Conservation (phyloP, 169 alveolate genomes). For the Babesia bigemina region DNA sequence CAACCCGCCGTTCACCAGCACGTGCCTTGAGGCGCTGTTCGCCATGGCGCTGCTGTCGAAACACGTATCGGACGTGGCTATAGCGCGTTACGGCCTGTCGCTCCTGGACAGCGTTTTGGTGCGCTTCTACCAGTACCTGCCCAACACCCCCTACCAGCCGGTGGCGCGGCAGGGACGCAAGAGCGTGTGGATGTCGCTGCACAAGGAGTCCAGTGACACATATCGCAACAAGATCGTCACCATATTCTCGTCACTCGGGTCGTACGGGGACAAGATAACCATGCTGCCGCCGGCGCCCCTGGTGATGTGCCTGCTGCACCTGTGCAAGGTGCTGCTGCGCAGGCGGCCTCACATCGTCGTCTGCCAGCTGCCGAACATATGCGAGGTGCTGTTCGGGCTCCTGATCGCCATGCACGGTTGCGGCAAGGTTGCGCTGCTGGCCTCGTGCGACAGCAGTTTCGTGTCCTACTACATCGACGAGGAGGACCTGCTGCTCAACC, state of each 20-base stretch:
- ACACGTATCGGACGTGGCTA: slow-evolving; percentile 27
- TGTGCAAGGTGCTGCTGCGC: slow-evolving; percentile 17
- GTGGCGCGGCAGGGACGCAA: neutral
- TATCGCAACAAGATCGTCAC: slow-evolving; percentile 53
- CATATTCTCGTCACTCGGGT: slow-evolving; percentile 42
- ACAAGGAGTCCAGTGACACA: slow-evolving; percentile 33
- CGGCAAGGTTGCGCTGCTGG: slow-evolving; percentile 18
- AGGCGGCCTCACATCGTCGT: slow-evolving; percentile 7
- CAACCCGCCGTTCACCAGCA: slow-evolving; percentile 25
- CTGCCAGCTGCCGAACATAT: slow-evolving; percentile 27
- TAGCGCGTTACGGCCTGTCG: slow-evolving; percentile 12
- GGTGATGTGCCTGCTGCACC: slow-evolving; percentile 25
- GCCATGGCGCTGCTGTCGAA: slow-evolving; percentile 51
- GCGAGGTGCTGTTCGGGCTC: slow-evolving; percentile 57
- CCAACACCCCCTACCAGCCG: slow-evolving; percentile 5
- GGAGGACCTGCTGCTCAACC: slow-evolving; percentile 15
- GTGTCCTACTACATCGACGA: slow-evolving; percentile 2
- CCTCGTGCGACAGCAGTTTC: slow-evolving; percentile 42
- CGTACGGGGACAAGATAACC: slow-evolving; percentile 25
- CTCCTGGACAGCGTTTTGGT: slow-evolving; percentile 53
- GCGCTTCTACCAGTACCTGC: slow-evolving; percentile 51
- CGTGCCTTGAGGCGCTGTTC: slow-evolving; percentile 52
- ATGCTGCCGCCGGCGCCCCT: slow-evolving; percentile 52
- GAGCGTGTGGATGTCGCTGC: slow-evolving; percentile 54
- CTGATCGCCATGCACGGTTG: slow-evolving; percentile 22